Percentiles rank a stretch among this genome's conserved stretches.
Conservation (phyloP, 441 rosid species). For the Flueggea neowawraea region DNA sequence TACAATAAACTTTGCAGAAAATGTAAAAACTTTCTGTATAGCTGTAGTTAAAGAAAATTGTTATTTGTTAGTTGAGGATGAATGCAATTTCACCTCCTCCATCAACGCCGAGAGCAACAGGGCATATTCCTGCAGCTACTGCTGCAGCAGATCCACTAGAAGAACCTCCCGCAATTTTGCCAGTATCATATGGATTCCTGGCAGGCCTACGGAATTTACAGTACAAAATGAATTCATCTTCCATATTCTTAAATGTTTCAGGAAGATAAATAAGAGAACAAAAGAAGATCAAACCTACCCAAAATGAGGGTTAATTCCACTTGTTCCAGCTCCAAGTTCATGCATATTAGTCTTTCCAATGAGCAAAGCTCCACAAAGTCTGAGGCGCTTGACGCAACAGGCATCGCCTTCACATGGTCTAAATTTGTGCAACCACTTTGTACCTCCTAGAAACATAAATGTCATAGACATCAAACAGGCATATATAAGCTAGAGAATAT, state of each 20-base stretch:
- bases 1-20: too few species aligned
- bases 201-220: slow-evolving; percentile 29
- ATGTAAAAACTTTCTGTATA: background rate
- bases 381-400: slow-evolving; percentile 50
- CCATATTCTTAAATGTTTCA: background rate
- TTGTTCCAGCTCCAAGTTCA: slow-evolving; percentile 81
- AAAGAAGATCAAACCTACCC: slow-evolving; percentile 35
- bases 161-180: slow-evolving; percentile 62
- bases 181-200: slow-evolving; percentile 55
- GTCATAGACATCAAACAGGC: background rate
- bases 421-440: slow-evolving; percentile 65
- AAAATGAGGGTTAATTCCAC: slow-evolving; percentile 79
- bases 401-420: slow-evolving; percentile 60
- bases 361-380: slow-evolving; percentile 64
- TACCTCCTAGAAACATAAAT: slow-evolving; percentile 42
- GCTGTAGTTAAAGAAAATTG: too few species aligned
- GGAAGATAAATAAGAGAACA: too few species aligned
- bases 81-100: slow-evolving; percentile 57
- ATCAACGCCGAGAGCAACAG: slow-evolving; percentile 78
- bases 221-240: background rate
- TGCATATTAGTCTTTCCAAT: slow-evolving; percentile 86
- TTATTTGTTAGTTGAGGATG: background rate
- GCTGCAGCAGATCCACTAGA: slow-evolving; percentile 86
- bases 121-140: slow-evolving; percentile 73
- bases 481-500: background rate